phyloP scores from a whole-genome alignment of 345 rosid genomes.

The Brassica carinata region DNA sequence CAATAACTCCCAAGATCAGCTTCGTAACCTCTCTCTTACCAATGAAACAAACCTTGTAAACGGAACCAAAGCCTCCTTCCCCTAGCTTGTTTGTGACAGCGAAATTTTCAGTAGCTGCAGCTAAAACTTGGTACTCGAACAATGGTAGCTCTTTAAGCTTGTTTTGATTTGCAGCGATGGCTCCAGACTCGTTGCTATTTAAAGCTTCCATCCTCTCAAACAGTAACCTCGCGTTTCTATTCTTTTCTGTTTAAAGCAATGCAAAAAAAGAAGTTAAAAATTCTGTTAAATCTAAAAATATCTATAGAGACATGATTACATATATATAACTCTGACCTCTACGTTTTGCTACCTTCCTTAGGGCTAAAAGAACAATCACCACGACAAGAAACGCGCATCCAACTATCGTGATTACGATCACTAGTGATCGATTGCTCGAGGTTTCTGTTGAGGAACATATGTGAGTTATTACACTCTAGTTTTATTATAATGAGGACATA shows the following conservation, averaged over 20 bases:
- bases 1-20: background rate
- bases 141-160: slow-evolving; percentile 39
- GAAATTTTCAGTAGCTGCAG: slow-evolving; percentile 44
- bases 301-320: background rate
- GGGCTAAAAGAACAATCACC: slow-evolving; percentile 17
- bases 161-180: slow-evolving; percentile 33
- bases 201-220: slow-evolving; percentile 34
- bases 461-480: background rate
- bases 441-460: slow-evolving; percentile 13
- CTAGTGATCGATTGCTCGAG: background rate
- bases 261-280: background rate
- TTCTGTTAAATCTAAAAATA: background rate
- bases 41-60: slow-evolving; percentile 33
- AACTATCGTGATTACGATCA: background rate
- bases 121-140: slow-evolving; percentile 43
- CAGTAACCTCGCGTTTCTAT: slow-evolving; percentile 15
- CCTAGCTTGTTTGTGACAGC: slow-evolving; percentile 43
- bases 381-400: background rate
- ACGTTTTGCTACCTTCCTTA: background rate
- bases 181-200: slow-evolving; percentile 14
- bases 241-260: slow-evolving; percentile 10
- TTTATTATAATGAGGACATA: background rate
- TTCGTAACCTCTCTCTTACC: background rate
- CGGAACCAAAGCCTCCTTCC: slow-evolving; percentile 51
- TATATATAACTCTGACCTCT: slow-evolving; percentile 8